These are phyloP conservation scores for Apiospora rasikravindrae DNA, from an alignment of 2,329 filamentous ascomycete species.

Conservation along the genomic window DNA sequence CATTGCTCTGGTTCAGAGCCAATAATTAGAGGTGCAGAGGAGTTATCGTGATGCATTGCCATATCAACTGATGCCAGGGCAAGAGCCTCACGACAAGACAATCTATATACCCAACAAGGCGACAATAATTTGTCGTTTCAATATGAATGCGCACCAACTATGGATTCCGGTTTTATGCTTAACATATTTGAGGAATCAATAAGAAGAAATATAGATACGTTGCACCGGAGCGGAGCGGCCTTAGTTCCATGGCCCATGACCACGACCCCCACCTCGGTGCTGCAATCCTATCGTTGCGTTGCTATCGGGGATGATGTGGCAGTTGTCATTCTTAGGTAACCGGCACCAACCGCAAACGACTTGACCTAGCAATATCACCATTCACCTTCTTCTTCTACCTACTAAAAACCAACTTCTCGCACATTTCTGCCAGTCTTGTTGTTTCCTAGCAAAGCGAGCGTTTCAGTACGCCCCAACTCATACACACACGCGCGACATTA, in stretches of 20 bases:
- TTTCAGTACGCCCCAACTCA: background rate
- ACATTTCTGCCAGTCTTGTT: background rate
- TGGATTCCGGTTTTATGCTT: background rate
- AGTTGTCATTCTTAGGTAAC: conserved; percentile 13
- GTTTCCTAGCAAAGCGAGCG: background rate
- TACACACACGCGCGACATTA: background rate
- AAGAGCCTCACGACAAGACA: too few species aligned
- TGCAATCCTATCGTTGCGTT: background rate
- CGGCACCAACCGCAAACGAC: conserved; percentile 5
- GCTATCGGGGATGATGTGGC: conserved; percentile 8
- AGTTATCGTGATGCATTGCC: background rate
- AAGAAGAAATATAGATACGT: background rate
- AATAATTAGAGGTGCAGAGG: background rate
- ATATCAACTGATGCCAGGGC: background rate
- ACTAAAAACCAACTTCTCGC: background rate
- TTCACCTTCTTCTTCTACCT: background rate
- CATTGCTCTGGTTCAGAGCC: background rate
- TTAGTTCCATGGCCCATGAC: background rate
- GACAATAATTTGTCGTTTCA: background rate
- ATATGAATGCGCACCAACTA: too few species aligned
- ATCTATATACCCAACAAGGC: too few species aligned
- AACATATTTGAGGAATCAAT: background rate
- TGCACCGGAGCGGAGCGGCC: background rate
- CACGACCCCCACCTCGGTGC: background rate
- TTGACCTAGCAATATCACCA: conserved; percentile 8